Conservation (phyloP, 176 grass and related monocot genomes). For the Bonia amplexicaulis region DNA sequence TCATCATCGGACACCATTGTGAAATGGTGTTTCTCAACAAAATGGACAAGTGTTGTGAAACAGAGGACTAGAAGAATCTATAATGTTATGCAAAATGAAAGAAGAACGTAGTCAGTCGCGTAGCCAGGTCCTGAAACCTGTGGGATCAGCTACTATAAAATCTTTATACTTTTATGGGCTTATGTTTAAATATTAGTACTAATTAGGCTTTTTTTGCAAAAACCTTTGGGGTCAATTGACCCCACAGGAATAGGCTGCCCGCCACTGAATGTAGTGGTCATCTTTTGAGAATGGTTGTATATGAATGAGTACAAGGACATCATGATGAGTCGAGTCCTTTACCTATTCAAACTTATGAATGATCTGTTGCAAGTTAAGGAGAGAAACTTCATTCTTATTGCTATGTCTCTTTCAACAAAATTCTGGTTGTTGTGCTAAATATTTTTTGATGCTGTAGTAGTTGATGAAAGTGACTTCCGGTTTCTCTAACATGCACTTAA, state of each 20-base stretch:
- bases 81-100: not conserved
- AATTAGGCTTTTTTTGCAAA: too few relatives aligned
- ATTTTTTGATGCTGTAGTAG: not conserved
- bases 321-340: not conserved
- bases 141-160: too few relatives aligned
- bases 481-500: constrained; percentile 6
- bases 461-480: not conserved
- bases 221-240: too few relatives aligned
- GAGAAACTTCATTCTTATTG: constrained; percentile 2
- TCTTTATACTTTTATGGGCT: too few relatives aligned
- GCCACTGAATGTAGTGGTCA: not conserved
- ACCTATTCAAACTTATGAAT: not conserved
- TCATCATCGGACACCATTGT: not conserved
- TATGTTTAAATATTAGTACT: too few relatives aligned
- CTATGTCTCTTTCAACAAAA: not conserved
- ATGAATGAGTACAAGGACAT: not conserved
- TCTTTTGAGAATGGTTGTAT: not conserved
- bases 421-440: not conserved
- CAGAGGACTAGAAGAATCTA: not conserved
- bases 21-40: not conserved
- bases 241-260: too few relatives aligned
- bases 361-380: not conserved
- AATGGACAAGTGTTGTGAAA: not conserved
- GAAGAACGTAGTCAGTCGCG: not conserved
- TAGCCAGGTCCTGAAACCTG: too few relatives aligned